Conservation (phyloP, 257 asterid species). For the Lithospermum erythrorhizon region DNA sequence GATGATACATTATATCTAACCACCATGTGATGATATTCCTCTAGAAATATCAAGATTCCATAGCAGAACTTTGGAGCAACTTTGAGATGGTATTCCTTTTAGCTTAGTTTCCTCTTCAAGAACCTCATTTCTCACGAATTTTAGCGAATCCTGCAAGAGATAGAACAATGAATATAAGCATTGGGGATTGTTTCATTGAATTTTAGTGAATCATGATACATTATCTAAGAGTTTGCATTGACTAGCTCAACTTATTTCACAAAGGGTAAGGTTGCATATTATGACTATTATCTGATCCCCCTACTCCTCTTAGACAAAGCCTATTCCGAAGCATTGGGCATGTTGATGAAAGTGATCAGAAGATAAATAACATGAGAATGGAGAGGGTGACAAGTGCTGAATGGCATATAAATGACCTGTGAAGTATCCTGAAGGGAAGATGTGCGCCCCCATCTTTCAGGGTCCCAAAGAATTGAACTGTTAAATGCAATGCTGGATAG, state of each 20-base stretch:
- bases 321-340: too few species aligned
- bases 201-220: too few species aligned
- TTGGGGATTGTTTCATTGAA: too few species aligned
- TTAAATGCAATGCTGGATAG: conserved; percentile 84
- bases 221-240: too few species aligned
- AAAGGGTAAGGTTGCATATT: too few species aligned
- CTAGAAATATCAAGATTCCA: conserved; percentile 50
- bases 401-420: conserved; percentile 31
- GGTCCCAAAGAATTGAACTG: conserved; percentile 93
- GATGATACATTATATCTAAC: neutral
- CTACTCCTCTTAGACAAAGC: too few species aligned
- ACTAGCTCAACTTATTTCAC: too few species aligned
- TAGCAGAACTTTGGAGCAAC: conserved; percentile 58
- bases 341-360: too few species aligned
- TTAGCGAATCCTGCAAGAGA: conserved; percentile 51
- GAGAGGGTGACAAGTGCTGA: neutral
- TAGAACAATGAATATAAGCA: neutral
- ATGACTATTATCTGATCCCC: too few species aligned
- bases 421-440: conserved; percentile 65
- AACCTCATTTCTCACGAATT: conserved; percentile 67
- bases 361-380: too few species aligned
- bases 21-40: conserved; percentile 2
- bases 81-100: conserved; percentile 60
- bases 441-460: conserved; percentile 92
- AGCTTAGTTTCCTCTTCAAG: conserved; percentile 80